A percentile compares a stretch with the other conserved stretches of the same genome.
These are phyloP conservation scores for Begonia peltatifolia DNA, from an alignment of 306 rosid genomes.

Conservation along the genomic window DNA sequence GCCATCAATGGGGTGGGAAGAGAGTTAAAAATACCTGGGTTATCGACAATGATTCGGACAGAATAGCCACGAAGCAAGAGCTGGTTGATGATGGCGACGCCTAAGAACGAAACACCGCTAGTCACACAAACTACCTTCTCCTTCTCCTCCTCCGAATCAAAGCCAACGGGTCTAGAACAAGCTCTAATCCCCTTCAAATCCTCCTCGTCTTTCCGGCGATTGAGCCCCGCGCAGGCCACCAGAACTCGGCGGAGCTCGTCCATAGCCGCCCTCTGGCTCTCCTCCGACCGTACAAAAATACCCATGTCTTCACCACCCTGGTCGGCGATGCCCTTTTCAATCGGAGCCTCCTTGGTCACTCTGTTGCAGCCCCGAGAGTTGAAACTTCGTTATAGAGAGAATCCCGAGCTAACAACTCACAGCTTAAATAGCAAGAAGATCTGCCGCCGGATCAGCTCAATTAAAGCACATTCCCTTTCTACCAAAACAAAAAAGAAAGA, in stretches of 20 bases:
- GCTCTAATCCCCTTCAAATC: conserved; percentile 7
- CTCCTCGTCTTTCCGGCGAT: conserved; percentile 35
- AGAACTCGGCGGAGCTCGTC: conserved; percentile 34
- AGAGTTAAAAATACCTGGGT: conserved; percentile 23
- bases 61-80: conserved; percentile 67
- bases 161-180: not conserved
- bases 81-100: conserved; percentile 49
- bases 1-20: too few relatives aligned
- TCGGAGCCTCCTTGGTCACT: too few relatives aligned
- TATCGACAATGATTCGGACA: conserved; percentile 47
- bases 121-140: conserved; percentile 58
- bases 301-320: conserved; percentile 32
- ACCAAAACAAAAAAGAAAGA: too few relatives aligned
- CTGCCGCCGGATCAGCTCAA: too few relatives aligned
- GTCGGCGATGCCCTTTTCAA: too few relatives aligned
- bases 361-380: too few relatives aligned
- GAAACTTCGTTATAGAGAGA: too few relatives aligned
- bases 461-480: too few relatives aligned
- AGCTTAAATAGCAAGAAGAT: too few relatives aligned
- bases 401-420: too few relatives aligned
- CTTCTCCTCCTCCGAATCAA: conserved; percentile 5
- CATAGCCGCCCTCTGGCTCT: conserved; percentile 26
- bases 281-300: conserved; percentile 24
- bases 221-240: conserved; percentile 27
- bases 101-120: conserved; percentile 67